These are phyloP conservation scores for Phlebiopsis gigantea DNA, from an alignment of 768 basidiomycete genomes.

Conservation along the genomic window DNA sequence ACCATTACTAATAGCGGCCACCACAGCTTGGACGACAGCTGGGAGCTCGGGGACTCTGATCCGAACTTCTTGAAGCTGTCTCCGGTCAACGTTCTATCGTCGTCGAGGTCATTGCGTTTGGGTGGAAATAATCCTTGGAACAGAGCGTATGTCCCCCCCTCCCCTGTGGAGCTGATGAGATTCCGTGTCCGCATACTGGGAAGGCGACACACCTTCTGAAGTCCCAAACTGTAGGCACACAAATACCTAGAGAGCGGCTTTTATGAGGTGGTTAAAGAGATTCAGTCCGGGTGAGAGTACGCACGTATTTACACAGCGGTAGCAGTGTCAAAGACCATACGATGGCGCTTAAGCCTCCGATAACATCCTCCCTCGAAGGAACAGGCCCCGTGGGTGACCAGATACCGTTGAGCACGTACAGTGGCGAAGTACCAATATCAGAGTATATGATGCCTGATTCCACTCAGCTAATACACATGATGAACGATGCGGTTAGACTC, in stretches of 20 bases:
- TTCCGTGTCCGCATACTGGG: background rate
- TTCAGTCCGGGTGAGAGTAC: slow-evolving; percentile 12
- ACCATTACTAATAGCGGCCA: slow-evolving; percentile 58
- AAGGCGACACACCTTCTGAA: slow-evolving; percentile 35
- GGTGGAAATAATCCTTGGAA: slow-evolving; percentile 56
- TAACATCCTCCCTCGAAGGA: slow-evolving; percentile 54
- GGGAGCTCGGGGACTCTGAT: background rate
- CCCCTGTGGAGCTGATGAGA: slow-evolving; percentile 33
- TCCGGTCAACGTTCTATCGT: slow-evolving; percentile 40
- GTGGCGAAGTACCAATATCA: slow-evolving; percentile 52
- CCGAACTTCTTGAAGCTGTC: slow-evolving; percentile 6
- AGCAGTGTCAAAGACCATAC: slow-evolving; percentile 59
- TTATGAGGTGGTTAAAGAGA: background rate
- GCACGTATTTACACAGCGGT: slow-evolving; percentile 65
- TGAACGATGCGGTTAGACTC: background rate
- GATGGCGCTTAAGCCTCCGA: slow-evolving; percentile 60
- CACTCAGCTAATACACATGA: background rate
- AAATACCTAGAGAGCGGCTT: slow-evolving; percentile 31
- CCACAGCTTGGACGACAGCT: slow-evolving; percentile 24
- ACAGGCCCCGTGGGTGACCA: slow-evolving; percentile 44
- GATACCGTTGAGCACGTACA: slow-evolving; percentile 64
- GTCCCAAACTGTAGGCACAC: slow-evolving; percentile 48
- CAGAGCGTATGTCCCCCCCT: slow-evolving; percentile 66
- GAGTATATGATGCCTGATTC: slow-evolving; percentile 35
- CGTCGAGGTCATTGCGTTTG: slow-evolving; percentile 37